These are phyloP conservation scores for Monascus ruber DNA, from an alignment of 2,329 filamentous ascomycete species.

Conservation along the genomic window DNA sequence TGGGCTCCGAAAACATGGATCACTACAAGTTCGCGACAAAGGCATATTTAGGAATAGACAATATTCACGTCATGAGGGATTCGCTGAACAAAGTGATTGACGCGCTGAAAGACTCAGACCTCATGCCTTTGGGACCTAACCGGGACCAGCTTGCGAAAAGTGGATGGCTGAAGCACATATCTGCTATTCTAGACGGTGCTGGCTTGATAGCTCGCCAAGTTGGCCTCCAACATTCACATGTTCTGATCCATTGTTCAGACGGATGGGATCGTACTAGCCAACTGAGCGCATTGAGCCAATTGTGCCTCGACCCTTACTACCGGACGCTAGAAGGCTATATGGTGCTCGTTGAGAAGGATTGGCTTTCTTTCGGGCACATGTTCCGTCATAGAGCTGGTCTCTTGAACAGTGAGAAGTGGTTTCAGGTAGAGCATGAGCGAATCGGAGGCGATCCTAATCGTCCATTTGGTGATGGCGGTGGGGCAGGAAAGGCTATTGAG, in stretches of 20 bases:
- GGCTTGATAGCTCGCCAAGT: slow-evolving; percentile 76
- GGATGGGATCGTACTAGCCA: slow-evolving; percentile 97
- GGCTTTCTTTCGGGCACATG: slow-evolving; percentile 96
- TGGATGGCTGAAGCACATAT: slow-evolving; percentile 84
- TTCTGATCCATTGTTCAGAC: slow-evolving; percentile 94
- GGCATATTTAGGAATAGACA: slow-evolving; percentile 89
- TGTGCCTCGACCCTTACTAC: slow-evolving; percentile 93
- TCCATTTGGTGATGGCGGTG: slow-evolving; percentile 29
- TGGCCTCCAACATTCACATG: slow-evolving; percentile 85
- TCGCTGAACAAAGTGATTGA: slow-evolving; percentile 82
- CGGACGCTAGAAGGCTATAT: slow-evolving; percentile 91
- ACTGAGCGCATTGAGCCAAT: slow-evolving; percentile 77
- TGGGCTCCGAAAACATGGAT: slow-evolving; percentile 96
- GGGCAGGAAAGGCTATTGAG: slow-evolving; percentile 63
- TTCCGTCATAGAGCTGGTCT: slow-evolving; percentile 87
- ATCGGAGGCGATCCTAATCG: slow-evolving; percentile 44
- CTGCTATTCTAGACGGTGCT: slow-evolving; percentile 71
- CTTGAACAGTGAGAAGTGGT: slow-evolving; percentile 88
- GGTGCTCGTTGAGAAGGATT: slow-evolving; percentile 90
- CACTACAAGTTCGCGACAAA: slow-evolving; percentile 89
- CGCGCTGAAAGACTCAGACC: slow-evolving; percentile 82
- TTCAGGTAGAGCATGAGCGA: slow-evolving; percentile 71
- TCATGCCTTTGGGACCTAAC: slow-evolving; percentile 71
- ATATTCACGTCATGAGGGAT: slow-evolving; percentile 95
- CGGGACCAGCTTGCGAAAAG: slow-evolving; percentile 71